Base-by-base conservation (phyloP, 108 stramenopile species). In the Discostella stelligeroides region DNA sequence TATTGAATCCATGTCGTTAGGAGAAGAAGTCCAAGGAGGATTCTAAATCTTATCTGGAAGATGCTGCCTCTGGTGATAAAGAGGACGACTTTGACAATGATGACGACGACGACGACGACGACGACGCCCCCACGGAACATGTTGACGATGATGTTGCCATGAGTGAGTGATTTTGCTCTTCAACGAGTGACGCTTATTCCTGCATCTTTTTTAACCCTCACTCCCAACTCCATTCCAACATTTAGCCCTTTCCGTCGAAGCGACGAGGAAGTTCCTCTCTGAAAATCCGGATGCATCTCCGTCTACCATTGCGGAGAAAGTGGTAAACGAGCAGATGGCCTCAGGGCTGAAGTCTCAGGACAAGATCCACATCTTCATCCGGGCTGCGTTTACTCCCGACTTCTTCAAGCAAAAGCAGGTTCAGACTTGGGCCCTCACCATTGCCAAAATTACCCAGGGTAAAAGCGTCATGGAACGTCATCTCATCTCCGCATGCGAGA, bases 301-400 rank as follows among this genome's bases (percentile, higher is more conserved):
- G 43, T 66, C 62, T 28, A 84, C 79, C 14, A 87, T 92, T 60
- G 80, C 79, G 40, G 95, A 95, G 51, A 64, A 82, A 10, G 88
- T 95, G 1, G 79, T 88, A 60, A 95, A 95, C 79, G 90, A 95
- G 80, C 95, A 95, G 73, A 95, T 95, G 95, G 95, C 95, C 17
- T 95, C 95, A 8, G 95, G 90, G 13, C 89, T 95, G 65, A 95
- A 93, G 75, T 88, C 95, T 43, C 92, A 92, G 63, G 89, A 92
- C 60, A 92, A 85, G 85, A 80, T 95, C 55, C 92, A 87, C 47
- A 93, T 95, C 75, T 78, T 88, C 39, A 51, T 90, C 74, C 89
- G 81, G 41, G 88, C 89, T 41, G 81, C 81, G 40, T 82, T 95
- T 46, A 90, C 90, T 53, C 70, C 84, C 57, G 81, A 89, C 43